Evolutionary conservation across 2,329 filamentous ascomycete species (phyloP).

Genomic region (Calonectria honghensis): DNA sequence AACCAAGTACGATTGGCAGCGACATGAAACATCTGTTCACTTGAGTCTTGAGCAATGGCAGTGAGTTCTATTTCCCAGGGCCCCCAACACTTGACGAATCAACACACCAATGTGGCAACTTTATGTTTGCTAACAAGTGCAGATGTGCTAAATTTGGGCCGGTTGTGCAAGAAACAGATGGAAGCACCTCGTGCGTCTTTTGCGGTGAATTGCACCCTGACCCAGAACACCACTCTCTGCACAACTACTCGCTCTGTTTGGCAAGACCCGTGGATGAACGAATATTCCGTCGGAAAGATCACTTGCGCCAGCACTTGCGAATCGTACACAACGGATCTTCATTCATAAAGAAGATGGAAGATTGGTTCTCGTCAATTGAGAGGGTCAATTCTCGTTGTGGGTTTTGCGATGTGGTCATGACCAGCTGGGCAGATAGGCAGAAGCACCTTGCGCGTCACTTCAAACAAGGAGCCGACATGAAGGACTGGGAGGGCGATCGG

Average conservation of each 20-base stretch:
- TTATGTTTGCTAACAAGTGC: neutral
- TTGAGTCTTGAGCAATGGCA: slow-evolving; percentile 37
- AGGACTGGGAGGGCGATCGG: slow-evolving; percentile 29
- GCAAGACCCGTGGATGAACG: slow-evolving; percentile 1
- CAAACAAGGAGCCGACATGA: slow-evolving; percentile 20
- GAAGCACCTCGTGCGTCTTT: slow-evolving; percentile 17
- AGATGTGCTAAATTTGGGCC: slow-evolving; percentile 32
- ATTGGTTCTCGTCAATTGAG: slow-evolving; percentile 21
- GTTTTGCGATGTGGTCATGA: slow-evolving; percentile 18
- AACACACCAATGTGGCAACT: neutral
- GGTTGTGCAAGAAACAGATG: slow-evolving; percentile 5
- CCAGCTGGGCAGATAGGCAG: slow-evolving; percentile 24
- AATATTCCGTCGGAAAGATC: slow-evolving; percentile 30
- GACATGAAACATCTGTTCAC: slow-evolving; percentile 36
- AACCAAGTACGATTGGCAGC: slow-evolving; percentile 42
- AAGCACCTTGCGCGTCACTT: slow-evolving; percentile 32
- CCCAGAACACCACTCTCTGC: slow-evolving; percentile 11
- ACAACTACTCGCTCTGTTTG: slow-evolving; percentile 23
- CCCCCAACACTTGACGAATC: neutral
- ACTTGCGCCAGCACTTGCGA: slow-evolving; percentile 30
- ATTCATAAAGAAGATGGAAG: slow-evolving; percentile 12
- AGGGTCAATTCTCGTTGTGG: slow-evolving; percentile 34
- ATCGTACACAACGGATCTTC: slow-evolving; percentile 16
- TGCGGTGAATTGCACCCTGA: slow-evolving; percentile 15
- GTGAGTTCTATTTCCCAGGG: neutral